phyloP scores from a whole-genome alignment of 2,329 filamentous ascomycete genomes.

The Penicillium corylophilum region DNA sequence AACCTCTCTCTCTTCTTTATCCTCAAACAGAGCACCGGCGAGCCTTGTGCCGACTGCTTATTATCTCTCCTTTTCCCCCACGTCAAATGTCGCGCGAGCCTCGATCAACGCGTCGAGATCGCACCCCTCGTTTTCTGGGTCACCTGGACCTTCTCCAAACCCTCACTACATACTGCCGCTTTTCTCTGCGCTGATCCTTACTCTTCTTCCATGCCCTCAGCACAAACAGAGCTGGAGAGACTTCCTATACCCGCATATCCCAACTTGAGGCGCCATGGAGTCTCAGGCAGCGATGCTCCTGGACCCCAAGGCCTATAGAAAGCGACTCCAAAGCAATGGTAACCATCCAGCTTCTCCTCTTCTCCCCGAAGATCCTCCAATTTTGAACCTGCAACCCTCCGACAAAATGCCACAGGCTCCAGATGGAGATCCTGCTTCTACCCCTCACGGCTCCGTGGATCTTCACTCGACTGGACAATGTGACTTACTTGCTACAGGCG shows the following conservation, averaged over 20 bases:
- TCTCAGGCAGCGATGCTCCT: conserved; percentile 45
- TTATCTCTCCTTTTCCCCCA: background rate
- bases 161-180: conserved; percentile 2
- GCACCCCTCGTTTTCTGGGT: conserved; percentile 13
- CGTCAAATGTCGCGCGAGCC: conserved; percentile 15
- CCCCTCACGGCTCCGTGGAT: conserved; percentile 11
- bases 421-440: background rate
- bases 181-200: background rate
- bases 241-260: background rate
- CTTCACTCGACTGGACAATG: conserved; percentile 9
- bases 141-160: conserved; percentile 7
- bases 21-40: background rate
- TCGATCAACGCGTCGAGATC: conserved; percentile 14
- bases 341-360: conserved; percentile 16
- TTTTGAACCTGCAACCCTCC: background rate
- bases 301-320: conserved; percentile 44
- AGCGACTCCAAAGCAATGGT: conserved; percentile 38
- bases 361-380: background rate
- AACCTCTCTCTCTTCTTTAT: conserved; percentile 1
- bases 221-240: background rate
- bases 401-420: background rate
- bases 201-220: background rate
- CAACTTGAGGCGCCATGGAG: conserved; percentile 31
- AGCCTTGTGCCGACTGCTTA: background rate
- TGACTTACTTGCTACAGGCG: conserved; percentile 25